phyloP scores from a whole-genome alignment of 1,139 yeast genomes.

The Zygoascus sp. region DNA sequence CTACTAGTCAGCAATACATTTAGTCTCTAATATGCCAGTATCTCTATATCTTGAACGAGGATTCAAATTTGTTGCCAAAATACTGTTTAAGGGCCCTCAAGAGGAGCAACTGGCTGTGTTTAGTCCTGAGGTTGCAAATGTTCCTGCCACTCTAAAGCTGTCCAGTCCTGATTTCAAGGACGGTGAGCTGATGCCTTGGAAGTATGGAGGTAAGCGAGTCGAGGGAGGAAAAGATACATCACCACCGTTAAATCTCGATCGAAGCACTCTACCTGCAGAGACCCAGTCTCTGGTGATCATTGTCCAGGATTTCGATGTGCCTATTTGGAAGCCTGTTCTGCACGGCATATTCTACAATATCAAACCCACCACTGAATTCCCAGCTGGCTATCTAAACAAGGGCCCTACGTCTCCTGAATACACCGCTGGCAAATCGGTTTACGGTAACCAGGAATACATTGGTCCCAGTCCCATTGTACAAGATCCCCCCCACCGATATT shows the following conservation, averaged over 20 bases:
- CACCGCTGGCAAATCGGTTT: slow-evolving; percentile 18
- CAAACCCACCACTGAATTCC: slow-evolving; percentile 6
- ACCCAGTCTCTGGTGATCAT: slow-evolving; percentile 18
- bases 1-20: no score
- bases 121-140: slow-evolving; percentile 2
- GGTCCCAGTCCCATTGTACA: slow-evolving; percentile 24
- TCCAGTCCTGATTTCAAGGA: slow-evolving; percentile 20
- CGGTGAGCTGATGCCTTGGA: slow-evolving; percentile 21
- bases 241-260: slow-evolving; percentile 19
- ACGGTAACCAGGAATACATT: slow-evolving; percentile 17
- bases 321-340: slow-evolving; percentile 20
- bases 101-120: slow-evolving; percentile 14
- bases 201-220: slow-evolving; percentile 19
- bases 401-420: slow-evolving; percentile 1
- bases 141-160: slow-evolving; percentile 18
- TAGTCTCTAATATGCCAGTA: not conserved
- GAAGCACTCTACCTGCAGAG: slow-evolving; percentile 16
- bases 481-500: slow-evolving; percentile 24
- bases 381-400: slow-evolving; percentile 17
- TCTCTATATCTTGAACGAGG: slow-evolving; percentile 14
- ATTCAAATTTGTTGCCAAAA: slow-evolving; percentile 14
- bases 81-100: slow-evolving; percentile 15
- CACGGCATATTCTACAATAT: slow-evolving; percentile 21
- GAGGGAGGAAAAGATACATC: slow-evolving; percentile 18
- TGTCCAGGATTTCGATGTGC: slow-evolving; percentile 23